A percentile compares a stretch with the other conserved stretches of the same genome.
Evolutionary conservation across 495 filamentous ascomycete genomes (phyloP).

Genomic region (Aspergillus olivimuriae): DNA sequence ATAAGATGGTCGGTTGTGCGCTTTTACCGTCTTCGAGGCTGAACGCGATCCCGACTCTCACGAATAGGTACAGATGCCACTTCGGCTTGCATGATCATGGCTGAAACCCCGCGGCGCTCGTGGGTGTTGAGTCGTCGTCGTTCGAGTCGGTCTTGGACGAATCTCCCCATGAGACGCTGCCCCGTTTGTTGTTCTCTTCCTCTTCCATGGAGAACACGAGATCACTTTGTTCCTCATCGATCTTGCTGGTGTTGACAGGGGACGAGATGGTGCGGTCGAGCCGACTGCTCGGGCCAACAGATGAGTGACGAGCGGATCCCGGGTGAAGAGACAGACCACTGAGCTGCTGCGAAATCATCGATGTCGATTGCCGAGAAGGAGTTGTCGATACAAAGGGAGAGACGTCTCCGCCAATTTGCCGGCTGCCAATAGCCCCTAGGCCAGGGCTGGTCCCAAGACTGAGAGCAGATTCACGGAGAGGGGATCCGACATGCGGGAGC

Average conservation of each 20-base stretch:
- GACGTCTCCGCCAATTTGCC: constrained; percentile 45
- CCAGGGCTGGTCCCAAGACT: constrained; percentile 55
- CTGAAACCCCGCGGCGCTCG: constrained; percentile 14
- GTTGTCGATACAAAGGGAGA: constrained; percentile 59
- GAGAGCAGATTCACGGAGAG: constrained; percentile 78
- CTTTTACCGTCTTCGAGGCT: no score
- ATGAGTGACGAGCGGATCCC: constrained; percentile 33
- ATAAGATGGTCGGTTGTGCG: no score
- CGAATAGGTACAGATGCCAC: no score
- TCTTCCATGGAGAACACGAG: constrained; percentile 82
- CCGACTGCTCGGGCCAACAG: constrained; percentile 24
- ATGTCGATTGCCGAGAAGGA: constrained; percentile 59
- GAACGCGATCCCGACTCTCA: not conserved
- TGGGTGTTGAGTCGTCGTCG: constrained; percentile 14
- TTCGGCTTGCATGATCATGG: constrained; percentile 5
- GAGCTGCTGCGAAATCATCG: constrained; percentile 66
- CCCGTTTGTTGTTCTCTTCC: constrained; percentile 48
- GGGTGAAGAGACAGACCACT: constrained; percentile 43
- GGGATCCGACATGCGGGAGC: constrained; percentile 88
- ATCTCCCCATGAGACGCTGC: constrained; percentile 27
- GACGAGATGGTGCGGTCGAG: constrained; percentile 41
- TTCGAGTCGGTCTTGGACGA: constrained; percentile 16
- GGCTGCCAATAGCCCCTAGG: constrained; percentile 50
- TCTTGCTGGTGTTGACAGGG: constrained; percentile 52
- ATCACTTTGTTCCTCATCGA: constrained; percentile 64